Evolutionary conservation across 2,329 filamentous ascomycete genomes (phyloP).

Genomic region (Graphilbum fragrans): DNA sequence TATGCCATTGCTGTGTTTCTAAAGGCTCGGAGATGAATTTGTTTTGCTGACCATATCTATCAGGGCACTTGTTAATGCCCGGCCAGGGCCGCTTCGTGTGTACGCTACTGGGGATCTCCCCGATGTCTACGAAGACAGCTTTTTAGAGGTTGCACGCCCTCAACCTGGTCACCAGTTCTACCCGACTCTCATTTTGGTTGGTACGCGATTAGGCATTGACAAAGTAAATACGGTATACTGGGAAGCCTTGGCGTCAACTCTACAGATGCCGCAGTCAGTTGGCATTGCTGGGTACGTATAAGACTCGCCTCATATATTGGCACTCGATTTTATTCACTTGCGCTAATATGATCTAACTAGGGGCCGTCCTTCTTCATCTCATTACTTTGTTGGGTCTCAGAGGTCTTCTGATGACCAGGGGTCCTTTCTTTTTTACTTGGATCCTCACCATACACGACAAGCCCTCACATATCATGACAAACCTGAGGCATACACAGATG

Average conservation of each 20-base stretch:
- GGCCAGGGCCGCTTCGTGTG: constrained; percentile 56
- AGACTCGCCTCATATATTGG: no score
- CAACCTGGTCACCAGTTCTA: constrained; percentile 53
- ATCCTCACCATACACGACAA: constrained; percentile 77
- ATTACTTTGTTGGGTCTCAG: constrained; percentile 47
- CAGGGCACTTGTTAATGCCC: constrained; percentile 63
- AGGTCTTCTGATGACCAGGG: constrained; percentile 30
- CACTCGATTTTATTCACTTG: no score
- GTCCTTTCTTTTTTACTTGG: constrained; percentile 81
- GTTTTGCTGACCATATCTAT: neutral
- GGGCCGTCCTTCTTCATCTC: constrained; percentile 80
- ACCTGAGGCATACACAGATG: constrained; percentile 46
- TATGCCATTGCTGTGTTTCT: constrained; percentile 30
- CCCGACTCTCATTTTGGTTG: constrained; percentile 80
- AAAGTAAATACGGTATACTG: constrained; percentile 91
- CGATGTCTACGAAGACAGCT: constrained; percentile 85
- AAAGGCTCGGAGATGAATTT: no score
- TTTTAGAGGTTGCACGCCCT: constrained; percentile 64
- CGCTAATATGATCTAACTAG: constrained; percentile 29
- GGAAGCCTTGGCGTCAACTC: constrained; percentile 73
- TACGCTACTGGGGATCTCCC: constrained; percentile 84
- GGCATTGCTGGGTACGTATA: constrained; percentile 76
- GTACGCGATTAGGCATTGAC: constrained; percentile 83
- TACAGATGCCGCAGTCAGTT: constrained; percentile 86
- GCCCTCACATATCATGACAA: constrained; percentile 54